Evolutionary conservation across 805 yeast species (phyloP), one percentile per base, ranked within the genome.

Genomic region (Maudiozyma saulgeensis): DNA sequence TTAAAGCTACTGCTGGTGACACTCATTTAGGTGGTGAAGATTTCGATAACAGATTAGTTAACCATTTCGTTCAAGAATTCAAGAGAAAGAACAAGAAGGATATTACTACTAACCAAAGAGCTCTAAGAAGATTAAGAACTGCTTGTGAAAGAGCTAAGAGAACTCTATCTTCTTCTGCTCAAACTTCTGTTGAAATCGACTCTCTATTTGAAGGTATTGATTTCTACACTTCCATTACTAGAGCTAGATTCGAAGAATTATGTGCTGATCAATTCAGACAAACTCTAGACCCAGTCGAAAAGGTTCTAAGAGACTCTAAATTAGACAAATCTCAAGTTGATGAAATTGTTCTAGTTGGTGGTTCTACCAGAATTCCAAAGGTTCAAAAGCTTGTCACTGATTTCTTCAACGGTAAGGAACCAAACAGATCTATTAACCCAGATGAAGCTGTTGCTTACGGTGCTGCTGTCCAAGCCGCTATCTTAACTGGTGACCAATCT

Each of bases 81-180:
- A 90, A 91, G 88, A 83, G 96, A 79, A 90, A 91, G 82, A 80
- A 87, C 83, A 88, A 88, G 84, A 87, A 88, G 80, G 98, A 91
- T 71, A 75, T 91, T 59, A 80, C 96, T 48, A 60, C 80, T 63
- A 89, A 90, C 83, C 96, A 89, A 79, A 87, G 98, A 80, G 95
- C 98, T 56, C 79, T 91, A 70, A 87, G 98, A 81, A 88, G 97
- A 83, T 81, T 90, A 73, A 86, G 97, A 82, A 90, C 97, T 61
- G 96, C 97, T 63, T 89, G 96, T 78, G 98, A 90, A 80, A 85
- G 98, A 76, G 98, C 98, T 58, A 90, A 90, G 95, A 88, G 98
- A 81, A 88, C 97, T 56, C 80, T 90, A 66, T 91, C 98, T 52
- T 90, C 97, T 53, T 86, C 96, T 55, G 93, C 98, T 61, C 96